These are phyloP conservation scores for Tolypocladium cylindrosporum DNA, from an alignment of 2,329 filamentous ascomycete species.

Conservation along the genomic window DNA sequence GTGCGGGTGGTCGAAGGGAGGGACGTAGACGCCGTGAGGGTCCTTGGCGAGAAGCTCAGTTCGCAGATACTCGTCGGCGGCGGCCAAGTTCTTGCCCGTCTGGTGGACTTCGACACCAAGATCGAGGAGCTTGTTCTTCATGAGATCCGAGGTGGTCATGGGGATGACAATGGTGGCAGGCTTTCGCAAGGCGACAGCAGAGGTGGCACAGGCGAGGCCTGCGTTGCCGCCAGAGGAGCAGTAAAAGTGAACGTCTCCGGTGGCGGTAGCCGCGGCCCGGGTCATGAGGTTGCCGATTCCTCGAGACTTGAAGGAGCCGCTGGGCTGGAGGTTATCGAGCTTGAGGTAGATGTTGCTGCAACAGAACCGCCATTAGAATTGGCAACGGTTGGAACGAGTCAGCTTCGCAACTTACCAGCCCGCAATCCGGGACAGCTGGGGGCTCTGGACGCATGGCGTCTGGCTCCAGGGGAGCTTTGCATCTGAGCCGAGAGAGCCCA, in stretches of 20 bases:
- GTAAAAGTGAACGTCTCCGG: conserved; percentile 56
- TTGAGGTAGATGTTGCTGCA: conserved; percentile 70
- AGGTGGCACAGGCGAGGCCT: conserved; percentile 69
- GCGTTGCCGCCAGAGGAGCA: conserved; percentile 76
- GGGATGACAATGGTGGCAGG: conserved; percentile 71
- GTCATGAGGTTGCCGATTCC: conserved; percentile 64
- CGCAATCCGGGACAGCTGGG: conserved; percentile 55
- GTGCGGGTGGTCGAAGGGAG: conserved; percentile 59
- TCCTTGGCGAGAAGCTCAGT: conserved; percentile 45
- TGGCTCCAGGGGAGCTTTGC: conserved; percentile 52
- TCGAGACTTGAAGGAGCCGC: conserved; percentile 77
- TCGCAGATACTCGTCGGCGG: conserved; percentile 58
- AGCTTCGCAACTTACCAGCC: conserved; percentile 50
- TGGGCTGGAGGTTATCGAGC: conserved; percentile 75
- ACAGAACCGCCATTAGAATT: neutral
- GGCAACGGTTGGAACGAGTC: neutral
- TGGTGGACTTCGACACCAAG: conserved; percentile 63
- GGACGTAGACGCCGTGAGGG: conserved; percentile 49
- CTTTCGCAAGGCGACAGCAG: conserved; percentile 52
- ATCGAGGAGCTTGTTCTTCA: conserved; percentile 60
- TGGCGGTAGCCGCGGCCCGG: conserved; percentile 21
- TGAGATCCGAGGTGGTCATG: conserved; percentile 50
- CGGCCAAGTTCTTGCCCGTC: conserved; percentile 55
- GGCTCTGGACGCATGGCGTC: conserved; percentile 61
- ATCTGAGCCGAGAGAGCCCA: conserved; percentile 30